Base-by-base conservation (phyloP, 768 basidiomycete genomes). In the Suillus decipiens region DNA sequence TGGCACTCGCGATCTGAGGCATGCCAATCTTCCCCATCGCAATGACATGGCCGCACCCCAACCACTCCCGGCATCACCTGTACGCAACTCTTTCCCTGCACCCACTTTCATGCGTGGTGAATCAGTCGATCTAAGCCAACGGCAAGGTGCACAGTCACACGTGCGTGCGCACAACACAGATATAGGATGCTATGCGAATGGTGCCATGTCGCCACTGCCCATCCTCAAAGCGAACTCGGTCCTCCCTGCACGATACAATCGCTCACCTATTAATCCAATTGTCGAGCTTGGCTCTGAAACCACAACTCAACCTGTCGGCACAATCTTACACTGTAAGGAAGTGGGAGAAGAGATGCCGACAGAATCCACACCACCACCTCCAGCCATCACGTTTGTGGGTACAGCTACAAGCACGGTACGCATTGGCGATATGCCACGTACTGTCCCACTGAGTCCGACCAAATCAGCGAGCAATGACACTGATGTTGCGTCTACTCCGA, bases 1-100 rank as follows among this genome's bases (percentile, higher is more conserved):
- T 68, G 93, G 91, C 24, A 92, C 89, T 10, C 82, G 83, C 60
- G 86, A 90, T 69, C 81, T 92, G 37, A 84, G 90, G 58, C 85
- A 87, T 60, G 88, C 87, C 61, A 90, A 90, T 70, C 84, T 90
- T 11, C 86, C 89, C 31, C 73, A 84, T 64, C 75, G 77, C 66
- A 75, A 78, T 39, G 80, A 80, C 24, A 59, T 68, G 72, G 58
- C 59, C 76, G 69, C 72, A 65, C 72, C 69, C 47, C 67, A 78
- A 43, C 75, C 76, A n/a, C 71, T 67, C 15, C 64, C 73, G 7
- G 64, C 74, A 11, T 69, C 79, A 56, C 73, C 79, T 50, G 66
- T 68, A 15, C 68, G 69, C 63, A 71, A 51, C 59, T 61, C 69
- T 24, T 67, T 71, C n/a, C 62, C 73, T 60, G 31, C 65, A 22